Evolutionary conservation across 2,329 filamentous ascomycete species (phyloP), one percentile per base, ranked within the genome.

Genomic region (Pestalotiopsis sp.): DNA sequence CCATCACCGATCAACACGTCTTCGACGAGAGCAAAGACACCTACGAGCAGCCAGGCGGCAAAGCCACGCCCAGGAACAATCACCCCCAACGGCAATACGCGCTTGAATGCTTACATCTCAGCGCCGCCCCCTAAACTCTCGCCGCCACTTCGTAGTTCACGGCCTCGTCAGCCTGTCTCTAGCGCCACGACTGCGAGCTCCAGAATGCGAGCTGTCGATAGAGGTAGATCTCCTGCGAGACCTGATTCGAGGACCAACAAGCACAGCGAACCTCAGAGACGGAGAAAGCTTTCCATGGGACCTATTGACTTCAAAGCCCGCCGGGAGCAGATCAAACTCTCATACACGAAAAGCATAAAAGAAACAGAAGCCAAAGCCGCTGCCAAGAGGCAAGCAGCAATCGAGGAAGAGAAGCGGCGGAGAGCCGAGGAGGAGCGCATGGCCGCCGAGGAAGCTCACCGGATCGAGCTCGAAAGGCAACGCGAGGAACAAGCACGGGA

Each of bases 281-380:
- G 86, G 68, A 83, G 85, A 58, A 89, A 89, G 75, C 83, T 89
- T 65, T 87, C 87, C 1, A 82, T 95, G 69, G 91, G 91, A 1
- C 91, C 92, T 69, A 93, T 97, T 65, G 93, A 97, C 79, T 96
- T 97, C 77, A 93, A 92, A 69, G 92, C 93, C 72, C 88, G 93
- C 64, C 87, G 94, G 73, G 91, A 94, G 76, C 90, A 91, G 70
- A 97, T 97, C 74, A 92, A 95, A 73, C 89, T 94, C 68, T 94
- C 93, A 14, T 95, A 97, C 79, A 95, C 90, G 73, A 93, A 92
- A 77, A 93, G 92, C n/a, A 90, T 96, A 62, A 88, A 91, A 71
- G 92, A 93, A 76, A 92, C 84, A 74, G 90, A 93, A 76, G 90
- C 87, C 69, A 80, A 83, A n/a, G 85, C 86, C 68, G 85, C 84